Percentiles rank a stretch among this genome's conserved stretches.
Evolutionary conservation across 768 basidiomycete species (phyloP).

Genomic region (Trichaptum fuscoviolaceum): DNA sequence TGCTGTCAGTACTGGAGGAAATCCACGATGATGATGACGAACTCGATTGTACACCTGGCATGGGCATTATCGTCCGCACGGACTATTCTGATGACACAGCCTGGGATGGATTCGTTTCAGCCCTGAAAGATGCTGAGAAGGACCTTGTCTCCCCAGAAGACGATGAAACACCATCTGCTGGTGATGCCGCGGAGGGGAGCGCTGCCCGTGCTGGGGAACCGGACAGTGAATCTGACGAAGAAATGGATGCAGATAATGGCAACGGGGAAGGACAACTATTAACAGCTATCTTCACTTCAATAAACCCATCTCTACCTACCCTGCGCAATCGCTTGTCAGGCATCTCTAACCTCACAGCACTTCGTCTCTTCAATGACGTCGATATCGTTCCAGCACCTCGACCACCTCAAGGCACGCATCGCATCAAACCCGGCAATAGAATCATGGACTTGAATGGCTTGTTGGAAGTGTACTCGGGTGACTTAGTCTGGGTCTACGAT

Average conservation of each 20-base stretch:
- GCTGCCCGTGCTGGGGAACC: slow-evolving; percentile 21
- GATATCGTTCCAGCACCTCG: slow-evolving; percentile 52
- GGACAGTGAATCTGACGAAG: slow-evolving; percentile 16
- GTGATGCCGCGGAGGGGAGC: slow-evolving; percentile 17
- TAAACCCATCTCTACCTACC: slow-evolving; percentile 39
- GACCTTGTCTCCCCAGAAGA: slow-evolving; percentile 28
- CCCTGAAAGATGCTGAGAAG: slow-evolving; percentile 50
- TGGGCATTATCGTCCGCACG: slow-evolving; percentile 67
- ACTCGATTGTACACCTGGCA: slow-evolving; percentile 39
- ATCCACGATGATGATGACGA: slow-evolving; percentile 50
- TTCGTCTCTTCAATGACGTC: slow-evolving; percentile 70
- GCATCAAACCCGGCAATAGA: slow-evolving; percentile 45
- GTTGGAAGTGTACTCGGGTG: slow-evolving; percentile 71
- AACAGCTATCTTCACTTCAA: slow-evolving; percentile 45
- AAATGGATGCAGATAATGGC: slow-evolving; percentile 17
- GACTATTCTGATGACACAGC: slow-evolving; percentile 65
- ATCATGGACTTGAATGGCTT: slow-evolving; percentile 58
- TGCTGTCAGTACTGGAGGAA: slow-evolving; percentile 13
- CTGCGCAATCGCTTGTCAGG: slow-evolving; percentile 37
- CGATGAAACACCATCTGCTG: not conserved
- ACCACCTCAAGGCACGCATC: slow-evolving; percentile 39
- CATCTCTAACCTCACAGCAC: slow-evolving; percentile 59
- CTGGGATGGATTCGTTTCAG: slow-evolving; percentile 50
- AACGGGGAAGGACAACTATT: slow-evolving; percentile 12
- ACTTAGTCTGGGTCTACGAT: slow-evolving; percentile 74